Evolutionary conservation across 2,329 filamentous ascomycete genomes (phyloP).

Genomic region (Neoscytalidium dimidiatum): DNA sequence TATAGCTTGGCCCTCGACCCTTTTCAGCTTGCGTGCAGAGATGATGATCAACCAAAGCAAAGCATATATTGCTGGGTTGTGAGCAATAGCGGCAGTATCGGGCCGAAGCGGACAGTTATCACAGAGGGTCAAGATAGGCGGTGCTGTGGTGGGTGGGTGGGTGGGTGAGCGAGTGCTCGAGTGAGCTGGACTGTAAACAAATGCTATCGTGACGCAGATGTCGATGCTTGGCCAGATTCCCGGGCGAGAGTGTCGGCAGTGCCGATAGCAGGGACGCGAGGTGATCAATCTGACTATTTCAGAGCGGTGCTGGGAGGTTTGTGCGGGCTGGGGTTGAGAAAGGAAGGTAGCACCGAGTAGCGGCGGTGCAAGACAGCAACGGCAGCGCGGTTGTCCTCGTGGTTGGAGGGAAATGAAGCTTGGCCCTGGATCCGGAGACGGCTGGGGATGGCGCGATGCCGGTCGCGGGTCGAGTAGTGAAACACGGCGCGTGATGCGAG

Average conservation of each 20-base stretch:
- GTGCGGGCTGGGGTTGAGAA: not conserved
- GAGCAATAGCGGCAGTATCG: not conserved
- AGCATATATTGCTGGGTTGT: not conserved
- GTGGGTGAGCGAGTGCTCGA: too few relatives aligned
- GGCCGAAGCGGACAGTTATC: not conserved
- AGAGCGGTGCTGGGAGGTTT: not conserved
- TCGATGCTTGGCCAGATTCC: not conserved
- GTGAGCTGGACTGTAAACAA: not conserved
- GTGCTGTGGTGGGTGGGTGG: not conserved
- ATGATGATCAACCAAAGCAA: not conserved
- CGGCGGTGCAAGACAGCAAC: not conserved
- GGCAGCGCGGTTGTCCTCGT: not conserved
- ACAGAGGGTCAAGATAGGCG: not conserved
- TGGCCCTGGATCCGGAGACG: not conserved
- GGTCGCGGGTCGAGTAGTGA: not conserved
- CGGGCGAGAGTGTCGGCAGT: not conserved
- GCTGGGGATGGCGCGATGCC: constrained; percentile 12
- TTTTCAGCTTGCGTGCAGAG: not conserved
- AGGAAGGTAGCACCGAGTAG: constrained; percentile 12
- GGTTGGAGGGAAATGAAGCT: constrained; percentile 15
- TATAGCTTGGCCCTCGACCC: not conserved
- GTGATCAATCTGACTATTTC: constrained; percentile 1
- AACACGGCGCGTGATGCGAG: constrained; percentile 5
- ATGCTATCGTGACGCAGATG: not conserved
- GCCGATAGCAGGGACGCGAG: not conserved